A percentile compares a stretch with the other conserved stretches of the same genome.
These are phyloP conservation scores for Discostella pseudostelligera DNA, from an alignment of 108 stramenopile species.

Conservation along the genomic window DNA sequence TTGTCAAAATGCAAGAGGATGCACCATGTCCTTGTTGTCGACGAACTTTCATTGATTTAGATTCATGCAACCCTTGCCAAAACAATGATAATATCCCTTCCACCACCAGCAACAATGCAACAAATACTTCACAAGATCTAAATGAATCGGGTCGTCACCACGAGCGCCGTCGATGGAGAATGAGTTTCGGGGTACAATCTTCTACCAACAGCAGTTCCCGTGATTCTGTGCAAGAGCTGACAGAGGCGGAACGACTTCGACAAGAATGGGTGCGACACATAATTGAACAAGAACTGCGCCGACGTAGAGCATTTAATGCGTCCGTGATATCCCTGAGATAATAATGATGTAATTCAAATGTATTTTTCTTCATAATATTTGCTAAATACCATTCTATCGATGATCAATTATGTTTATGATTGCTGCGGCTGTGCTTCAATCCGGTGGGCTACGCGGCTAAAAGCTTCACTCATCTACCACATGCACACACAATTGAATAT, in stretches of 20 bases:
- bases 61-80: background rate
- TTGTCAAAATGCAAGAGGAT: conserved; percentile 62
- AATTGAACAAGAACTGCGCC: conserved; percentile 1
- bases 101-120: conserved; percentile 2
- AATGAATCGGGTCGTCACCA: conserved; percentile 8
- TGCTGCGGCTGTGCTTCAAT: background rate
- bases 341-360: too few relatives aligned
- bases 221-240: conserved; percentile 1
- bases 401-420: too few relatives aligned
- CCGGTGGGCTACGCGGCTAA: background rate
- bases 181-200: background rate
- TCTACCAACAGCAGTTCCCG: background rate
- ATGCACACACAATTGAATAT: too few relatives aligned
- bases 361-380: too few relatives aligned
- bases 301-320: conserved; percentile 3
- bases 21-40: conserved; percentile 74
- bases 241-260: conserved; percentile 3
- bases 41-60: conserved; percentile 62
- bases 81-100: background rate
- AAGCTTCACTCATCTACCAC: too few relatives aligned
- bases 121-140: background rate
- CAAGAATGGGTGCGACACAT: conserved; percentile 2
- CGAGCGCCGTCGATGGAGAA: background rate
- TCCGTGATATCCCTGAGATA: conserved; percentile 3
- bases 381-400: too few relatives aligned